Evolutionary conservation across 2,329 filamentous ascomycete species (phyloP), one percentile per base, ranked within the genome.

Genomic region (Samsoniella hepiali): DNA sequence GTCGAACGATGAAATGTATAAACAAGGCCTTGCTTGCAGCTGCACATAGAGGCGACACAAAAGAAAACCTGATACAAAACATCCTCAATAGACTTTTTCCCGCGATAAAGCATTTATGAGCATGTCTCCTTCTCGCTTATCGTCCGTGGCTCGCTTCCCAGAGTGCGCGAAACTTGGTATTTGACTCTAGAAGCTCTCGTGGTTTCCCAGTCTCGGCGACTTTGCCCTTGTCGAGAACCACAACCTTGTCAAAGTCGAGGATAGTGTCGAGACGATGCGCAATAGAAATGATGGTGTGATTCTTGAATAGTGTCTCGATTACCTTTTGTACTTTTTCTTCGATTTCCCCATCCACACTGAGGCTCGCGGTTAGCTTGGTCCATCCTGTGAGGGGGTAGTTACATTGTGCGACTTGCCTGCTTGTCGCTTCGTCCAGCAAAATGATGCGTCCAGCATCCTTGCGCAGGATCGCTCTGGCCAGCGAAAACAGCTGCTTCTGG

Each of bases 241-340:
- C 63, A 11, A 74, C 67, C 1, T 67, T 63, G 42, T 75, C 72
- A 32, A 69, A 75, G 31, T 66, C 66, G 2, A 80, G 69, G 36
- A 85, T 79, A 0, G 81, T 83, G 5, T 72, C 70, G 1, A 80
- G 65, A 1, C 74, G 72, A 63, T 80, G 78, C 1, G 74, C 76
- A n/a, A 79, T 72, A 10, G 74, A 73, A 34, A 80, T 72, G 42
- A 89, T 80, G 0, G 87, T 90, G 66, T 84, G 82, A 0, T 72
- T 63, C 10, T 66, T 69, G 59, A 78, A 72, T 40, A 69, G 65
- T 1, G 44, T 73, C 53, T 75, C 70, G 34, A 78, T 70, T 2
- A 76, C 65, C 10, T 69, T 64, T 62, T 73, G 74, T 57, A 77
- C 73, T 15, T 66, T 67, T 34, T 69, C 67, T 58, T 76, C 73